Evolutionary conservation across 1,284 basidiomycete genomes (phyloP).

Genomic region (Heliocybe sulcata): DNA sequence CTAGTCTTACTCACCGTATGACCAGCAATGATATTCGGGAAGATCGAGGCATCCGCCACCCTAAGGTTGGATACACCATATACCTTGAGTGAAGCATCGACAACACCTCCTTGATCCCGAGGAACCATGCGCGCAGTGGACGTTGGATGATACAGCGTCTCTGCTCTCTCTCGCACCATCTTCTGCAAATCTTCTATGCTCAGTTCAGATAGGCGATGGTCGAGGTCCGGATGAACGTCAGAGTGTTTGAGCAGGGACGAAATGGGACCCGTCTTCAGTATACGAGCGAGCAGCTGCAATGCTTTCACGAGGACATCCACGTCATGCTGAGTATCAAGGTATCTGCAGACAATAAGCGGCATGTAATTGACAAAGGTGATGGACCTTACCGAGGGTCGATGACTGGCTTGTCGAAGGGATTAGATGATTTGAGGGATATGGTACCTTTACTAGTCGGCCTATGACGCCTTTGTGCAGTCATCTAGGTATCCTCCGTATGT

Average conservation of each 20-base stretch:
- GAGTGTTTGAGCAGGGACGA: conserved; percentile 29
- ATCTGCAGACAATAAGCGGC: conserved; percentile 18
- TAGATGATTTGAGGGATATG: conserved; percentile 29
- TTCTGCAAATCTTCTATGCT: conserved; percentile 21
- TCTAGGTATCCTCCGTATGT: not conserved
- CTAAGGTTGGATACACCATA: conserved; percentile 35
- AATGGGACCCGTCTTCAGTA: conserved; percentile 40
- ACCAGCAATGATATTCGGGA: conserved; percentile 52
- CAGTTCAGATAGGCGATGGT: conserved; percentile 21
- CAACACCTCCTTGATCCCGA: conserved; percentile 31
- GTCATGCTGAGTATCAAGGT: conserved; percentile 51
- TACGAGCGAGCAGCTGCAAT: conserved; percentile 39
- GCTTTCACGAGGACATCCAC: conserved; percentile 48
- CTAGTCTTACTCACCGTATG: conserved; percentile 49
- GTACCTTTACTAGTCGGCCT: conserved; percentile 36
- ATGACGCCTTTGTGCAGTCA: not conserved
- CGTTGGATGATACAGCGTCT: conserved; percentile 57
- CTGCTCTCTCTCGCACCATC: conserved; percentile 35
- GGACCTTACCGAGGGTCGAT: conserved; percentile 27
- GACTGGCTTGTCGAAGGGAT: conserved; percentile 33
- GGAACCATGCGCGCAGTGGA: conserved; percentile 56
- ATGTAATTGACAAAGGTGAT: not conserved
- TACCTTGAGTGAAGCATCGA: conserved; percentile 28
- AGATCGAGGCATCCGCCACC: conserved; percentile 55
- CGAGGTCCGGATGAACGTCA: conserved; percentile 7